Evolutionary conservation across 768 basidiomycete genomes (phyloP).

Genomic region (Tylopilus plumbeoviolaceoides): DNA sequence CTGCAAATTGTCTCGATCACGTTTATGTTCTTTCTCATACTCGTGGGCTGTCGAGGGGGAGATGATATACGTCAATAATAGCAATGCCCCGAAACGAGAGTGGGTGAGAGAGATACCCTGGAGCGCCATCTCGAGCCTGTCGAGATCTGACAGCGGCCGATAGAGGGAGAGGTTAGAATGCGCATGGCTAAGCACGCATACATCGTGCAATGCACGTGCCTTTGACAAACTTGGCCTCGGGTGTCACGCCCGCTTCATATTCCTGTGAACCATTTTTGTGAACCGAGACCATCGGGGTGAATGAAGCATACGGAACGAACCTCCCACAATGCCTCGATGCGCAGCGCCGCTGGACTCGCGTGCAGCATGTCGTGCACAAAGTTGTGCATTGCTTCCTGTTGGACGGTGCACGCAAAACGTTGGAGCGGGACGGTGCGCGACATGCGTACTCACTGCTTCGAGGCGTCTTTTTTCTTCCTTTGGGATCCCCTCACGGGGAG

Average conservation of each 20-base stretch:
- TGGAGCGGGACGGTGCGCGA: neutral
- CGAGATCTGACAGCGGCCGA: slow-evolving; percentile 53
- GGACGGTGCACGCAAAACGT: neutral
- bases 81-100: neutral
- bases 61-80: neutral
- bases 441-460: slow-evolving; percentile 53
- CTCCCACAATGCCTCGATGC: slow-evolving; percentile 69
- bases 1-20: slow-evolving; percentile 48
- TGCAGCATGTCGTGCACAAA: slow-evolving; percentile 91
- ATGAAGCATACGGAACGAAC: slow-evolving; percentile 21
- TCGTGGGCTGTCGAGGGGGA: slow-evolving; percentile 54
- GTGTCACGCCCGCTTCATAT: slow-evolving; percentile 70
- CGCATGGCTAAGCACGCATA: neutral
- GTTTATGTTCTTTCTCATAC: slow-evolving; percentile 57
- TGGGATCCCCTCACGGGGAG: slow-evolving; percentile 82
- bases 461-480: slow-evolving; percentile 75
- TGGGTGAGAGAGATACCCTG: slow-evolving; percentile 49
- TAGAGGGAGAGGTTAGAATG: neutral
- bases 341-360: slow-evolving; percentile 58
- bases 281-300: too few relatives aligned
- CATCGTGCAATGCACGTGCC: slow-evolving; percentile 35
- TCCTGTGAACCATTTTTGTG: slow-evolving; percentile 44
- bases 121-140: slow-evolving; percentile 83
- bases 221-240: slow-evolving; percentile 86
- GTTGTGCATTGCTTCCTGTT: slow-evolving; percentile 83